A percentile compares a stretch with the other conserved stretches of the same genome.
phyloP scores from a whole-genome alignment of 2,329 filamentous ascomycete genomes.

The Didymella glomerata region DNA sequence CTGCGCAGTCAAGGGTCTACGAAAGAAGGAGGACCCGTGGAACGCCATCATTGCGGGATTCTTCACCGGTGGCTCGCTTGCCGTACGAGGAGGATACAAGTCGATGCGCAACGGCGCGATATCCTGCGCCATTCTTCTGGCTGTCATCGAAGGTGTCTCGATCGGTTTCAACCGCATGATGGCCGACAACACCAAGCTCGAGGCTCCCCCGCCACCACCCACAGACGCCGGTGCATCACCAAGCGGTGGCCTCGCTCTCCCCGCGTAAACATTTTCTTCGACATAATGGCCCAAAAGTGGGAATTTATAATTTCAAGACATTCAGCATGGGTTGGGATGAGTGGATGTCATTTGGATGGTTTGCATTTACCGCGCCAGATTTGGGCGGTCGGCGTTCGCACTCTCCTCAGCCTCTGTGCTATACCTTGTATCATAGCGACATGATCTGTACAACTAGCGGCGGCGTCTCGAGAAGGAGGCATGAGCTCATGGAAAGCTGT shows the following conservation, averaged over 20 bases:
- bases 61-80: conserved; percentile 86
- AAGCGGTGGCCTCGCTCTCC: conserved; percentile 33
- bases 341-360: conserved; percentile 34
- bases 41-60: conserved; percentile 98
- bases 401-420: conserved; percentile 49
- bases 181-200: conserved; percentile 85
- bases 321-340: conserved; percentile 28
- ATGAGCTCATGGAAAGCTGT: conserved; percentile 23
- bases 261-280: conserved; percentile 34
- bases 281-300: conserved; percentile 26
- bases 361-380: conserved; percentile 43
- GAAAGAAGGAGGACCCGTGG: conserved; percentile 97
- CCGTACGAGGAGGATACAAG: conserved; percentile 89
- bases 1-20: conserved; percentile 88
- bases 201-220: conserved; percentile 62
- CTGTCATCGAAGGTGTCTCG: conserved; percentile 96
- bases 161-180: conserved; percentile 96
- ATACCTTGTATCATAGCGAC: conserved; percentile 46
- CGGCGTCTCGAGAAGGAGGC: conserved; percentile 28
- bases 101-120: conserved; percentile 95
- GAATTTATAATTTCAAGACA: conserved; percentile 32
- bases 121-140: conserved; percentile 90
- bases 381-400: conserved; percentile 47
- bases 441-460: conserved; percentile 44
- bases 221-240: conserved; percentile 34